Evolutionary conservation across 345 rosid genomes (phyloP), one percentile per base, ranked within the genome.

Genomic region (Gynandropsis gynandra): DNA sequence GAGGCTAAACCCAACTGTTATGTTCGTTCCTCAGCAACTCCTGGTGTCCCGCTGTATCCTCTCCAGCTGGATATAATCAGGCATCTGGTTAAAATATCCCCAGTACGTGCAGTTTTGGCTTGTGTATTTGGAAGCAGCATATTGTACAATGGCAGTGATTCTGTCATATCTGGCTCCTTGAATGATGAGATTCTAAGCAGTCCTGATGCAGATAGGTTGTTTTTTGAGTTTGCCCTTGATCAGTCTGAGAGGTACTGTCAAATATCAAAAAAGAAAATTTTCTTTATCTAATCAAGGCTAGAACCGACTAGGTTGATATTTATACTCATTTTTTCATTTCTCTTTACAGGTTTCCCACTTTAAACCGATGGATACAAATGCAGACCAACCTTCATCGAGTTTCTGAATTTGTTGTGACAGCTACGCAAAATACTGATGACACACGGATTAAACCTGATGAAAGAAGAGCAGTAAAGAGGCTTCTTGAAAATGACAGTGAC

Each of bases 291-390:
- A 34, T 70, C 32, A 14, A 50, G 19, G 53, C 47, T 32, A 42
- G 42, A 50, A 44, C 54, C 33, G 27, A 21, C 33, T 47, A 35
- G 17, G 59, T 70, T 54, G 52, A 49, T 63, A 54, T 49, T 20
- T 54, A 21, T 9, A 32, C 38, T 50, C 44, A 20, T 36, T 35
- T 67, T 54, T 57, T 43, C 2, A 24, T 20, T 48, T 67, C 37
- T 48, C 42, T 47, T 43, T 45, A 56, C 77, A 90, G 98, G 78
- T 90, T 75, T 68, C 89, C 98, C 36, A 87, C 96, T 61, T 71
- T 90, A 64, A 87, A 90, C 58, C 82, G 98, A 60, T 90, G 98
- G 98, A 84, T 90, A 71, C 98, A 90, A 72, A 84, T 87, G 87
- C 95, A 90, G 60, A 87, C 87, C 38, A 87, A 87, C 63, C 96